Base-by-base conservation (phyloP, 495 filamentous ascomycete species). In the Articulospora tetracladia region DNA sequence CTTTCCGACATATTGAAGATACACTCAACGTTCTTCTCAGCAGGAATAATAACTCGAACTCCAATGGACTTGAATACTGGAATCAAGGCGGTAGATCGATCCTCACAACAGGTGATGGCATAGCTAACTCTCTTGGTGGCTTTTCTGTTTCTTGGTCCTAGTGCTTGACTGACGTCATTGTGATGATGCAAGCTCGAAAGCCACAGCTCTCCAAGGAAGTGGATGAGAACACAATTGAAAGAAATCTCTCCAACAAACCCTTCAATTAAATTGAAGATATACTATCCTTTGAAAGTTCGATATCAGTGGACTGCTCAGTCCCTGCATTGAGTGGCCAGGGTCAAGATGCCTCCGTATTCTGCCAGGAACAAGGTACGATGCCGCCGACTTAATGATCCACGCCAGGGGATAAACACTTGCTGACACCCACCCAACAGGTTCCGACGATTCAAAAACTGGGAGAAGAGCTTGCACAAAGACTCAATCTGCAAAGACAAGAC, bases 401-500 rank as follows among this genome's bases (percentile, higher is more conserved):
- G n/a, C 4, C 39, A 44, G 39, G 39, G 39, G 13, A 32, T 32
- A 20, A 19, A 3, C 50, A 27, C 32, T 52, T n/a, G 20, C 27
- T 56, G 19, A 56, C 26, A 23, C 13, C 30, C 12, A 7, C 6
- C 25, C 24, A 27, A 34, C 53, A 58, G 56, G 56, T 58, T 27
- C 56, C 56, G 1, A 58, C 56, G n/a, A 58, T 58, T 30, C 56
- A 58, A 51, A 58, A 58, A 26, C 56, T 58, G 27, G 56, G 56
- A 23, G 28, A 58, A 51, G 56, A 58, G 47, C 56, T 58, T 26
- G 56, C 56, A 32, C 10, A 58, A 12, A 20, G 56, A 32, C 30
- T 58, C 13, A 58, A 58, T 39, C 46, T 58, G 19, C 56, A 58
- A 22, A 58, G 48, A 19, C 8, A 20, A 17, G 56, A 58, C 36